These are phyloP conservation scores for Thielaviopsis musarum DNA, from an alignment of 2,329 filamentous ascomycete species.

Conservation along the genomic window DNA sequence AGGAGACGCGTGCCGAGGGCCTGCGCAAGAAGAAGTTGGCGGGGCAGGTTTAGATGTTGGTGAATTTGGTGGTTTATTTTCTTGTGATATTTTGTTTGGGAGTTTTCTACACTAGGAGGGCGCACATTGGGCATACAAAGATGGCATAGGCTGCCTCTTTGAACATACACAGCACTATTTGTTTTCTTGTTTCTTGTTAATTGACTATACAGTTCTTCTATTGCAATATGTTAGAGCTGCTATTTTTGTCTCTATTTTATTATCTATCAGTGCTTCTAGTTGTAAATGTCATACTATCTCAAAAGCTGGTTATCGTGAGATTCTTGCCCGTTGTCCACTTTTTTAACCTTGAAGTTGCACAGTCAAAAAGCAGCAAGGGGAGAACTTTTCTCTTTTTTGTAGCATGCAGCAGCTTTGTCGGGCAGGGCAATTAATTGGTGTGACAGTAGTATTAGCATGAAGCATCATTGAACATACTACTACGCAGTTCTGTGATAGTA, in stretches of 20 bases:
- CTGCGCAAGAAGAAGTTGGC: conserved; percentile 9
- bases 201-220: neutral
- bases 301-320: no score
- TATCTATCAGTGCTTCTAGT: no score
- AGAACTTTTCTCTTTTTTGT: no score
- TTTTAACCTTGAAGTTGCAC: no score
- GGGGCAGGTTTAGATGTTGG: neutral
- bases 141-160: neutral
- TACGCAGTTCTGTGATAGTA: no score
- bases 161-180: neutral
- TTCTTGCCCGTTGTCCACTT: no score
- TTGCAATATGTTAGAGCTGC: neutral
- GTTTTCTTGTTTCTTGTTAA: neutral
- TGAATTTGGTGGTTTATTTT: neutral
- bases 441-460: no score
- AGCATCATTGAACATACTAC: neutral
- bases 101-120: neutral
- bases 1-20: conserved; percentile 26
- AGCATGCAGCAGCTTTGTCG: no score
- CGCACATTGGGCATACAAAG: neutral
- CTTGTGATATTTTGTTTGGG: neutral
- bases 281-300: no score
- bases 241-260: neutral
- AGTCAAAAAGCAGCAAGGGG: no score
- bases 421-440: no score